Evolutionary conservation across 1,284 basidiomycete species (phyloP), one percentile per base, ranked within the genome.

Genomic region (Boletus mariae): DNA sequence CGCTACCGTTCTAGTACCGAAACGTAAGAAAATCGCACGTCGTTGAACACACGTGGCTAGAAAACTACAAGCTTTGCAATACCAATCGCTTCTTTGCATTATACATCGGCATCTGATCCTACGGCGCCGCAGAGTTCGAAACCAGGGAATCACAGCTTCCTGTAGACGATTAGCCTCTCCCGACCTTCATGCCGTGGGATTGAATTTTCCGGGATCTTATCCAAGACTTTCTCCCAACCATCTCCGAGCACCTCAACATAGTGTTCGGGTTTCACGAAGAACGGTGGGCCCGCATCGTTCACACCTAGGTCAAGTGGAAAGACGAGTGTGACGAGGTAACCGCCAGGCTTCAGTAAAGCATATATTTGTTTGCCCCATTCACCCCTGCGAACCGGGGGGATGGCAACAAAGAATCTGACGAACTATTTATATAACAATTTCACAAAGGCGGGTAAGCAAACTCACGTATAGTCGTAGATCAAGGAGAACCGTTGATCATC

Each of bases 311-410:
- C 72, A n/a, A 88, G 73, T 0, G 80, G 82, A 62, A 67, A 82
- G 55, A 78, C 68, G 31, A 82, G 67, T 0, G 83, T 82, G 60
- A 91, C 80, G 29, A 90, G 78, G 53, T 76, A 77, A 2, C 84
- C 82, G 0, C 81, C 80, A 2, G 79, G 74, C 55, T 80, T 83
- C 50, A 86, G 66, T 17, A 91, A 68, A 12, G 69, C 64, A 4
- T 70, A 65, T 73, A 90, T 83, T 57, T 83, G 75, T 12, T 61
- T 56, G 2, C 79, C 84, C 87, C 87, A 90, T 20, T 77, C 72
- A 0, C 61, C 46, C 9, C 86, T 77, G 20, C 73, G 72, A 1
- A 69, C 59, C 0, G 83, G 87, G 0, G 80, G 80, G 11, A 42
- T 61, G 6, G 61, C 53, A 32, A 64, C 61, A 15, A 64, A 63